Conservation (phyloP, 2,329 filamentous ascomycete species). For the Claviceps arundinis region DNA sequence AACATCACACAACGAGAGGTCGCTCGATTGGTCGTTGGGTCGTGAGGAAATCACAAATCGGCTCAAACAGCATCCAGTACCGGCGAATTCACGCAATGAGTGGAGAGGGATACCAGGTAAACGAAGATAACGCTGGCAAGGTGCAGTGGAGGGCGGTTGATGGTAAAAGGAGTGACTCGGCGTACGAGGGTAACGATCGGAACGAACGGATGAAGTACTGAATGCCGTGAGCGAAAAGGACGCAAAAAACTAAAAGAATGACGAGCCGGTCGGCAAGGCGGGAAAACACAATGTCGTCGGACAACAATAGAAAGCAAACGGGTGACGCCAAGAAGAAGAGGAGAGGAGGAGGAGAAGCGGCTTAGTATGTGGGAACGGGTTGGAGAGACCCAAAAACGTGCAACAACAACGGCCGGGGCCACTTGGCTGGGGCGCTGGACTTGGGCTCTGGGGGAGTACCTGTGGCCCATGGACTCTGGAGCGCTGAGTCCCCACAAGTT, state of each 20-base stretch:
- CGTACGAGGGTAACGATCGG: slow-evolving; percentile 7
- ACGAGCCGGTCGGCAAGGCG: slow-evolving; percentile 46
- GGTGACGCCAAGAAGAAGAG: slow-evolving; percentile 19
- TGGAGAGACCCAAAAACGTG: slow-evolving; percentile 1
- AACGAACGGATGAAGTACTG: slow-evolving; percentile 25
- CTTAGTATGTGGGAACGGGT: slow-evolving; percentile 11
- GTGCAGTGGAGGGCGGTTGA: background rate
- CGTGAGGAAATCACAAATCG: background rate
- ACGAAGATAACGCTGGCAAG: background rate
- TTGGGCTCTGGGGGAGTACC: background rate
- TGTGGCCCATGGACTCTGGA: background rate
- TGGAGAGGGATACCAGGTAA: background rate
- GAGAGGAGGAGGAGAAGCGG: slow-evolving; percentile 11
- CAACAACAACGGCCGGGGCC: background rate
- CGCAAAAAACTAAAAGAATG: slow-evolving; percentile 34
- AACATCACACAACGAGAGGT: background rate
- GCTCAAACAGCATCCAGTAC: background rate
- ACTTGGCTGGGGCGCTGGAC: background rate
- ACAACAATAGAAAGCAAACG: slow-evolving; percentile 20
- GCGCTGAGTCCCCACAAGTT: background rate
- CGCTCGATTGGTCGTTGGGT: background rate
- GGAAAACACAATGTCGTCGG: slow-evolving; percentile 17
- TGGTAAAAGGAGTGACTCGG: slow-evolving; percentile 2
- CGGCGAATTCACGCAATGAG: background rate
- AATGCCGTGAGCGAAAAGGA: slow-evolving; percentile 6